A percentile compares a stretch with the other conserved stretches of the same genome.
phyloP scores from a whole-genome alignment of 1,284 basidiomycete genomes.

The Leucocoprinus gongylophorus region DNA sequence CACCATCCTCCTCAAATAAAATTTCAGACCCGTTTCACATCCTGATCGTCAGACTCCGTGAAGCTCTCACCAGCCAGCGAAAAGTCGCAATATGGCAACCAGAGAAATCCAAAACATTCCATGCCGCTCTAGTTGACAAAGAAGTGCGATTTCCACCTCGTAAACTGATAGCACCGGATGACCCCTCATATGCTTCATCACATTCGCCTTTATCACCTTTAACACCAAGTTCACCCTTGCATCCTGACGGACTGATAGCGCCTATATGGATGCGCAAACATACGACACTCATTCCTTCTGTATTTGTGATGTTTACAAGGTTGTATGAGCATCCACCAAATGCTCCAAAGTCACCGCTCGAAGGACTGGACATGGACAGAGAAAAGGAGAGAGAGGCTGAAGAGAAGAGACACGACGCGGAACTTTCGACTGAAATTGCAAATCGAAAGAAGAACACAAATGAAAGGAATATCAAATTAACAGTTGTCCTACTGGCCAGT shows the following conservation, averaged over 20 bases:
- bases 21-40: slow-evolving; percentile 52
- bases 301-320: slow-evolving; percentile 86
- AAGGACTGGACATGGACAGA: slow-evolving; percentile 43
- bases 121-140: slow-evolving; percentile 78
- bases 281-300: slow-evolving; percentile 81
- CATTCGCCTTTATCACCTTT: slow-evolving; percentile 91
- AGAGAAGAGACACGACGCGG: slow-evolving; percentile 66
- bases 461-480: slow-evolving; percentile 89
- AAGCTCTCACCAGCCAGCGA: slow-evolving; percentile 54
- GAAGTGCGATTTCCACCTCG: slow-evolving; percentile 80
- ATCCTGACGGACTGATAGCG: slow-evolving; percentile 93
- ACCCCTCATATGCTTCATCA: slow-evolving; percentile 42
- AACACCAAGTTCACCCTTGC: slow-evolving; percentile 79
- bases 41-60: slow-evolving; percentile 51
- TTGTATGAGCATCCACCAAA: slow-evolving; percentile 60
- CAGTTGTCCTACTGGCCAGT: slow-evolving; percentile 89
- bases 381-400: slow-evolving; percentile 55
- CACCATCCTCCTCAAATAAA: slow-evolving; percentile 24
- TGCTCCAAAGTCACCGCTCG: slow-evolving; percentile 43
- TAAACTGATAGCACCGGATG: slow-evolving; percentile 60
- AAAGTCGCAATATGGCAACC: slow-evolving; percentile 59
- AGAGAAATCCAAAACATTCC: slow-evolving; percentile 67
- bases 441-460: slow-evolving; percentile 70
- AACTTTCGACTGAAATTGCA: slow-evolving; percentile 73
- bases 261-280: slow-evolving; percentile 98